Percentiles rank a stretch among this genome's conserved stretches.
phyloP scores from a whole-genome alignment of 768 basidiomycete genomes.

The Rhizopogon roseolus region DNA sequence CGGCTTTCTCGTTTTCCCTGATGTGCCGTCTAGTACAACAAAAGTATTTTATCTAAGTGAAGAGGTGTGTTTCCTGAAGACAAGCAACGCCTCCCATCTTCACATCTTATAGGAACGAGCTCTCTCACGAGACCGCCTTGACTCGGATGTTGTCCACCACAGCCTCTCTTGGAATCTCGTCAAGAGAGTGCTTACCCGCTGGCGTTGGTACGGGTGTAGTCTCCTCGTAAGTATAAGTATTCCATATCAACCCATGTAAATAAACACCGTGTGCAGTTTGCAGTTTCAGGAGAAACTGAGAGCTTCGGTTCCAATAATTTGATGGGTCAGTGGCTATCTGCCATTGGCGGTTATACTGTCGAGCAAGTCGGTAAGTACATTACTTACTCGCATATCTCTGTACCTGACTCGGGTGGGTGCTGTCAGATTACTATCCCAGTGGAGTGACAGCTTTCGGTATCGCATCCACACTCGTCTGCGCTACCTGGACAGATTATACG shows the following conservation, averaged over 20 bases:
- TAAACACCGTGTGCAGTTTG: constrained; percentile 40
- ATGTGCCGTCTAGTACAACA: constrained; percentile 55
- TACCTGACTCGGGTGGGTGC: constrained; percentile 11
- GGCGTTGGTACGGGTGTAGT: constrained; percentile 69
- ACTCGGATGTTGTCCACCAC: constrained; percentile 35
- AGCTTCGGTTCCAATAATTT: constrained; percentile 67
- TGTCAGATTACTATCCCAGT: constrained; percentile 51
- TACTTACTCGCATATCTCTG: background rate
- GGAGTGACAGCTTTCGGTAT: constrained; percentile 65
- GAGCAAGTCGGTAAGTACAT: constrained; percentile 48
- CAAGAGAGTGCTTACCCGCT: constrained; percentile 47
- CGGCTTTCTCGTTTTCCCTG: constrained; percentile 70
- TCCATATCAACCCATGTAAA: background rate
- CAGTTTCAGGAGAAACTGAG: constrained; percentile 62
- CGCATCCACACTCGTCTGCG: constrained; percentile 56
- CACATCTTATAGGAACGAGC: constrained; percentile 43
- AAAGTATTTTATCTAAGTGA: constrained; percentile 58
- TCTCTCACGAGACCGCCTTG: constrained; percentile 46
- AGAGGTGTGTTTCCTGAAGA: constrained; percentile 35
- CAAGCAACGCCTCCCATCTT: background rate
- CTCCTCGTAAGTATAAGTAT: constrained; percentile 39
- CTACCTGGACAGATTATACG: constrained; percentile 58
- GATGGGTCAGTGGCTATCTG: constrained; percentile 70
- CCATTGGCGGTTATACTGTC: constrained; percentile 55
- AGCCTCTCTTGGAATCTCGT: constrained; percentile 43